phyloP scores from a whole-genome alignment of 192 early-diverging fungal genomes.

The Umbelopsis sp. region DNA sequence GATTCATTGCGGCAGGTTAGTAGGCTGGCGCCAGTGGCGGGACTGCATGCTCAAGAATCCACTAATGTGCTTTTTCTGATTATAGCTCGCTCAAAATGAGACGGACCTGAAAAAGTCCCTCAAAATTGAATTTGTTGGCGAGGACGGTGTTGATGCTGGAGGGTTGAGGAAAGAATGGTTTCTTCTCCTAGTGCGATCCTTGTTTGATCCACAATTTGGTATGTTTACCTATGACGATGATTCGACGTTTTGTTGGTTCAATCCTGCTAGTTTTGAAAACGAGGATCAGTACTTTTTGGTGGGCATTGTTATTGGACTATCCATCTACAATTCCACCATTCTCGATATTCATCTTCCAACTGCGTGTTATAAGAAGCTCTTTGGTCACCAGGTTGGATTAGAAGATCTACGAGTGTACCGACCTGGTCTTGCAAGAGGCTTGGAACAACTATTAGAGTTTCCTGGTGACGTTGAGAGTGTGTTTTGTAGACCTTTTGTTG shows the following conservation, averaged over 20 bases:
- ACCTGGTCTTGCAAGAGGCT: slow-evolving; percentile 75
- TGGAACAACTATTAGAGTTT: slow-evolving; percentile 84
- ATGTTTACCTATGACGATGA: slow-evolving; percentile 78
- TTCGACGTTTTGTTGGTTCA: slow-evolving; percentile 71
- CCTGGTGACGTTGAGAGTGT: slow-evolving; percentile 81
- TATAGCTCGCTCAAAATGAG: slow-evolving; percentile 65
- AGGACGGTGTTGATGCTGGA: slow-evolving; percentile 96
- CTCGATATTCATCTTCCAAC: slow-evolving; percentile 82
- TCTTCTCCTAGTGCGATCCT: slow-evolving; percentile 83
- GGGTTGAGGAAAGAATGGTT: slow-evolving; percentile 98
- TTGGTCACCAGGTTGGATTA: slow-evolving; percentile 71
- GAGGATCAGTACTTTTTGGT: slow-evolving; percentile 87
- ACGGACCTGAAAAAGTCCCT: slow-evolving; percentile 91
- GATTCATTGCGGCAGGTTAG: slow-evolving; percentile 72
- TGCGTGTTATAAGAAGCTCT: slow-evolving; percentile 88
- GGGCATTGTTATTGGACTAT: slow-evolving; percentile 89
- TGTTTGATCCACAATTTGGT: slow-evolving; percentile 94
- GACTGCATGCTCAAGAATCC: too few species aligned
- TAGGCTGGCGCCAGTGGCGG: neutral
- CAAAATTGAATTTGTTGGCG: slow-evolving; percentile 88
- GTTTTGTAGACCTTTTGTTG: slow-evolving; percentile 83
- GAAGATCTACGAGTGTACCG: slow-evolving; percentile 79
- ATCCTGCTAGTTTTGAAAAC: slow-evolving; percentile 73
- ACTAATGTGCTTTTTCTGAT: too few species aligned
- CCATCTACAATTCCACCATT: slow-evolving; percentile 94